These are phyloP conservation scores for Dichotomocladium elegans DNA, from an alignment of 371 early-diverging fungal genomes.

Conservation along the genomic window DNA sequence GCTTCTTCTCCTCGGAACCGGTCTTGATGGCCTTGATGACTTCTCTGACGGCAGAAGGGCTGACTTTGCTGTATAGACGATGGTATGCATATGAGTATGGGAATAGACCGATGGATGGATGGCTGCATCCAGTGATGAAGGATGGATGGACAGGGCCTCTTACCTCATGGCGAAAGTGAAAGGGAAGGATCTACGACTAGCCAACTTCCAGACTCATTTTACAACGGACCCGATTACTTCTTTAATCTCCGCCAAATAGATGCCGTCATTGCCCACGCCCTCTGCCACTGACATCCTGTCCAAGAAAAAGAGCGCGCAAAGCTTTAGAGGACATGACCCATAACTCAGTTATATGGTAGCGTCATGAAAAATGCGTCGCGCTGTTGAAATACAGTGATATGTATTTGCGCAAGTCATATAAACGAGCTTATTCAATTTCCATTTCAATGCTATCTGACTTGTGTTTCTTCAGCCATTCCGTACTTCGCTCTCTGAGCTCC, in stretches of 20 bases:
- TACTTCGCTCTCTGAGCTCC: slow-evolving; percentile 5
- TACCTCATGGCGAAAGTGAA: slow-evolving; percentile 7
- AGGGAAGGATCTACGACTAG: slow-evolving; percentile 4
- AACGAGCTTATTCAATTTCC: not conserved
- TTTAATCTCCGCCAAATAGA: too few species aligned
- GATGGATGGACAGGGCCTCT: slow-evolving; percentile 1
- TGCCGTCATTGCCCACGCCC: too few species aligned
- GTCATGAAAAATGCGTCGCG: too few species aligned
- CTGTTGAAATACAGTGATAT: too few species aligned
- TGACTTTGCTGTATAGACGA: slow-evolving; percentile 68
- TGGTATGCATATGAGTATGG: not conserved
- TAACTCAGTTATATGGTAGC: too few species aligned
- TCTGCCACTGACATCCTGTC: too few species aligned
- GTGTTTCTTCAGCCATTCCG: slow-evolving; percentile 11
- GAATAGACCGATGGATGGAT: slow-evolving; percentile 3
- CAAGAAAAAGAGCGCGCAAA: too few species aligned
- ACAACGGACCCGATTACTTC: not conserved
- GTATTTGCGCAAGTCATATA: not conserved
- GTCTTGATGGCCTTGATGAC: slow-evolving; percentile 64
- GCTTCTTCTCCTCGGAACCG: slow-evolving; percentile 82
- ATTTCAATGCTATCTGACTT: slow-evolving; percentile 1
- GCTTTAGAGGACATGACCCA: too few species aligned
- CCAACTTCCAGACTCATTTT: not conserved
- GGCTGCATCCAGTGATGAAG: not conserved
- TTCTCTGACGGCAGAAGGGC: slow-evolving; percentile 86